phyloP scores from a whole-genome alignment of 2,329 filamentous ascomycete genomes.

The Raffaelea albimanens region DNA sequence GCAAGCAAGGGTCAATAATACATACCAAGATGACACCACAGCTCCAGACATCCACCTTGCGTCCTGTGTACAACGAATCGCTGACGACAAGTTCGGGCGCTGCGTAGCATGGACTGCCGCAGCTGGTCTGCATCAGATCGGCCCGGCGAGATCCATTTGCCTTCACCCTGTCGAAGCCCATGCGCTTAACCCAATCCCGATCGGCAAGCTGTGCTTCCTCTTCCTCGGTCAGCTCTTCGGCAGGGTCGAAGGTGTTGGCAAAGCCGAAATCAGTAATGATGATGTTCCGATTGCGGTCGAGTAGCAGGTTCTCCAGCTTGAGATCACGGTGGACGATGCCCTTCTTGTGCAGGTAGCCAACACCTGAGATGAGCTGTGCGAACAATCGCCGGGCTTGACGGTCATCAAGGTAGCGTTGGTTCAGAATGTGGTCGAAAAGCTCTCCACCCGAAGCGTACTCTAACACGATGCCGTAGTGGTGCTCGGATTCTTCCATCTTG shows the following conservation, averaged over 20 bases:
- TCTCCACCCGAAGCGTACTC: constrained; percentile 97
- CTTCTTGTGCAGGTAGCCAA: constrained; percentile 96
- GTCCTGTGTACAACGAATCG: constrained; percentile 91
- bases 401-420: constrained; percentile 93
- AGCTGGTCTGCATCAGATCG: constrained; percentile 98
- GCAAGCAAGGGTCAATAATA: too few species aligned
- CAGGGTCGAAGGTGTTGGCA: constrained; percentile 89
- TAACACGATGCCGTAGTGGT: constrained; percentile 94
- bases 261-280: constrained; percentile 99
- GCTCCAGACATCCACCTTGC: constrained; percentile 98
- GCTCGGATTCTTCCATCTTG: constrained; percentile 97
- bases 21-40: constrained; percentile 95
- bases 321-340: constrained; percentile 96
- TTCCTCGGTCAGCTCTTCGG: constrained; percentile 80
- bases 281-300: constrained; percentile 96
- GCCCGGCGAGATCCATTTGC: constrained; percentile 70
- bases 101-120: constrained; percentile 94
- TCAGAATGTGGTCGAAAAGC: constrained; percentile 95
- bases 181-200: constrained; percentile 76
- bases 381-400: constrained; percentile 83
- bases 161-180: constrained; percentile 74
- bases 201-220: constrained; percentile 82
- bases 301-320: constrained; percentile 88
- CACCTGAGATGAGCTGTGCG: constrained; percentile 89
- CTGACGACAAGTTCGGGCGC: constrained; percentile 95